Evolutionary conservation across 2,329 filamentous ascomycete species (phyloP).

Genomic region (Diplodia seriata): DNA sequence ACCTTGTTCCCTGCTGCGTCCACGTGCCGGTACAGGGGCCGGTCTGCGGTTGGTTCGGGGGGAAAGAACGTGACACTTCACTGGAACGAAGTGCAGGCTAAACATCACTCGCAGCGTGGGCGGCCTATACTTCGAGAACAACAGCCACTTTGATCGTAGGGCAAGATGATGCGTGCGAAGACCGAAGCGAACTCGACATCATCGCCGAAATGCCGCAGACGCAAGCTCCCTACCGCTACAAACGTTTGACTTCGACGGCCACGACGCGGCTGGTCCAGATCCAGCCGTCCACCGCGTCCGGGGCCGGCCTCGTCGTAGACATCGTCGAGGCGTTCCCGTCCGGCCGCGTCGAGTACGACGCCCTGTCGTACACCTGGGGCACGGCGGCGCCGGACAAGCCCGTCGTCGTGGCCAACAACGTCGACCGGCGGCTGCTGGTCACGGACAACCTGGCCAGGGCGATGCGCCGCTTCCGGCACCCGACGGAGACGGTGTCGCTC

Average conservation of each 20-base stretch:
- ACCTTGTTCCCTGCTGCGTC: conserved; percentile 23
- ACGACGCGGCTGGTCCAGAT: conserved; percentile 29
- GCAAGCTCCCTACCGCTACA: conserved; percentile 16
- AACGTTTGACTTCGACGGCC: conserved; percentile 14
- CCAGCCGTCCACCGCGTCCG: conserved; percentile 4
- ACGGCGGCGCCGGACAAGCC: conserved; percentile 25
- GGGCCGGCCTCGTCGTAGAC: conserved; percentile 14
- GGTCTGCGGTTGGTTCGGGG: background rate
- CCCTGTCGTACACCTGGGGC: conserved; percentile 40
- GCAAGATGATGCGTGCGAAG: conserved; percentile 19
- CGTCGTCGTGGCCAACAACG: conserved; percentile 34
- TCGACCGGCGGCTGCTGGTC: conserved; percentile 28
- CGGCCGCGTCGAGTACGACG: conserved; percentile 42
- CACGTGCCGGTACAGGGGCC: conserved; percentile 17
- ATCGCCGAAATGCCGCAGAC: conserved; percentile 26
- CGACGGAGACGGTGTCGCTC: conserved; percentile 1
- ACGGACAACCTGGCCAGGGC: conserved; percentile 37
- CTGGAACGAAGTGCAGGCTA: conserved; percentile 1
- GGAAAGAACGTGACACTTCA: background rate
- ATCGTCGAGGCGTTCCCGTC: conserved; percentile 50
- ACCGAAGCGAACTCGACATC: background rate
- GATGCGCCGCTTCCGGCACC: conserved; percentile 36
- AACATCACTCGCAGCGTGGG: background rate
- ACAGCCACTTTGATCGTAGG: background rate
- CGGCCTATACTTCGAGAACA: background rate